Conservation (phyloP, 2,329 filamentous ascomycete species). For the Colletotrichum brevisporum region DNA sequence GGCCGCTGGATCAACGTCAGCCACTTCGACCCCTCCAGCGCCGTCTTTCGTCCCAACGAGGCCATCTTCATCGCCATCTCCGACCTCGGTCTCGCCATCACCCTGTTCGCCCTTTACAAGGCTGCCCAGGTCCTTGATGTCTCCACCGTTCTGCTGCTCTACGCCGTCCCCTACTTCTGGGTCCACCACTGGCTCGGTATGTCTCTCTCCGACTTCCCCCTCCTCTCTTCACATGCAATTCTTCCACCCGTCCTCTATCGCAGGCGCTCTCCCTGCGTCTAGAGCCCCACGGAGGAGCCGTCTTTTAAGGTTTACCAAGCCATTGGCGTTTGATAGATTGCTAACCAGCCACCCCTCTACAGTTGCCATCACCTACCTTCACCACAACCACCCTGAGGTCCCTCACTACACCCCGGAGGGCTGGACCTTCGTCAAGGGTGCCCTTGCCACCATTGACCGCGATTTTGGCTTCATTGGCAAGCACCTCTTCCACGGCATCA, state of each 20-base stretch:
- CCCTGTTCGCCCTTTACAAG: constrained; percentile 65
- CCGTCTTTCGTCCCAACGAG: constrained; percentile 72
- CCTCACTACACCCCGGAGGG: constrained; percentile 67
- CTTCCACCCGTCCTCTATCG: too few species aligned
- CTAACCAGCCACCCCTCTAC: not conserved
- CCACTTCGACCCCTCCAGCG: constrained; percentile 74
- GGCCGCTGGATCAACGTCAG: constrained; percentile 60
- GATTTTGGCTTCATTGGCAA: constrained; percentile 73
- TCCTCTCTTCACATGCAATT: not conserved
- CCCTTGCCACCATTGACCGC: constrained; percentile 73
- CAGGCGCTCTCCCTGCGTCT: too few species aligned
- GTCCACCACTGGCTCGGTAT: constrained; percentile 78
- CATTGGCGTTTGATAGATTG: not conserved
- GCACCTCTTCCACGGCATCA: constrained; percentile 75
- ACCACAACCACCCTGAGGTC: constrained; percentile 74
- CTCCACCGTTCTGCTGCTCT: constrained; percentile 70
- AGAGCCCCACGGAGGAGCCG: not conserved
- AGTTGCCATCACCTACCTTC: constrained; percentile 83
- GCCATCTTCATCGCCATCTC: constrained; percentile 69
- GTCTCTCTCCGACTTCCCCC: constrained; percentile 39
- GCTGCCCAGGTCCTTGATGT: constrained; percentile 67
- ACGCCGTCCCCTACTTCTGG: constrained; percentile 77
- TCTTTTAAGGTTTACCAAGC: constrained; percentile 3
- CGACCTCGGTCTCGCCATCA: constrained; percentile 71
- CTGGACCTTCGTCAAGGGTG: constrained; percentile 75